A percentile compares a stretch with the other conserved stretches of the same genome.
These are phyloP conservation scores for Streptanthus diversifolius DNA, from an alignment of 345 rosid species.

Conservation along the genomic window DNA sequence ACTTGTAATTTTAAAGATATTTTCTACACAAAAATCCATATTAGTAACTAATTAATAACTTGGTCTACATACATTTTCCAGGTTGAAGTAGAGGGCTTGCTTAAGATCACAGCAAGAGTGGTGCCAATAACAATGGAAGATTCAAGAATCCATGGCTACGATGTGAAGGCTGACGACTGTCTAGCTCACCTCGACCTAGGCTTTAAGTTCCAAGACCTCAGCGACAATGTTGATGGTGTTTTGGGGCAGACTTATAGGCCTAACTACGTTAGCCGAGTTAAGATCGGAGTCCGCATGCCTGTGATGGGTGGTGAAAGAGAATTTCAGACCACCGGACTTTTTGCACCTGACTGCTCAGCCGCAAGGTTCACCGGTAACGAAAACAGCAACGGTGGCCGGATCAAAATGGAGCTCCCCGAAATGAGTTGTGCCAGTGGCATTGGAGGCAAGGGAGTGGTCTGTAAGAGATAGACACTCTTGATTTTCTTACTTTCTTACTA, in stretches of 20 bases:
- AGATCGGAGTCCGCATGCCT: slow-evolving; percentile 60
- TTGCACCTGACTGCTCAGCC: slow-evolving; percentile 48
- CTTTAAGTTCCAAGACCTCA: slow-evolving; percentile 51
- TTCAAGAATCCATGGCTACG: slow-evolving; percentile 54
- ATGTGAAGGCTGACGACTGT: slow-evolving; percentile 54
- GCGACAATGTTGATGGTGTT: slow-evolving; percentile 51
- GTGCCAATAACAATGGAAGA: slow-evolving; percentile 55
- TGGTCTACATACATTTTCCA: not conserved
- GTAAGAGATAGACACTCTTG: slow-evolving; percentile 42
- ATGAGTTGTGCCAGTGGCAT: slow-evolving; percentile 45
- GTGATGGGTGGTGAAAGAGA: slow-evolving; percentile 58
- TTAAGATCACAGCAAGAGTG: slow-evolving; percentile 50
- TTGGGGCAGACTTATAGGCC: slow-evolving; percentile 57
- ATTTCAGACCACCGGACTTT: slow-evolving; percentile 49
- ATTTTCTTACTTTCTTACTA: too few species aligned
- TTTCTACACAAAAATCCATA: not conserved
- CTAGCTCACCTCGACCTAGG: slow-evolving; percentile 66
- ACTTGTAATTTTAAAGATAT: not conserved
- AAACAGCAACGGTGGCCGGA: not conserved
- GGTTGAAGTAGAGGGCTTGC: slow-evolving; percentile 41
- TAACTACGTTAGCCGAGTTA: slow-evolving; percentile 49
- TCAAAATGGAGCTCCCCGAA: slow-evolving; percentile 32
- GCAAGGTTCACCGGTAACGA: slow-evolving; percentile 33
- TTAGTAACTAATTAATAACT: not conserved
- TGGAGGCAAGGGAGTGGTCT: slow-evolving; percentile 50